These are phyloP conservation scores for Capsicum rhomboideum DNA, from an alignment of 257 asterid species.

Conservation along the genomic window DNA sequence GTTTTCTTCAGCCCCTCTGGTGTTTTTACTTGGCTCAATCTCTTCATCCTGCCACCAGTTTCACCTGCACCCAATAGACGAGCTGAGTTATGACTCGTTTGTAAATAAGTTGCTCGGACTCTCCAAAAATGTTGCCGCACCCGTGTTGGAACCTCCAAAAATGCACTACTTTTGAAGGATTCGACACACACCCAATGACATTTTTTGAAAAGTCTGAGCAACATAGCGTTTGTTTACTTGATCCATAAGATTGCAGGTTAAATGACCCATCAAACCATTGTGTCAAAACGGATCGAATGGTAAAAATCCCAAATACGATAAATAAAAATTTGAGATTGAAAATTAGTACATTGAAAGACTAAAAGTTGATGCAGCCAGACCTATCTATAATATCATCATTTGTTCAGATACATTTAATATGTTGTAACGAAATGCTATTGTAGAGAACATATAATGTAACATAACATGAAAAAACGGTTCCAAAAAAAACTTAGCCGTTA, in stretches of 20 bases:
- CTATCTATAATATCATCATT: not conserved
- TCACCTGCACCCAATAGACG: not conserved
- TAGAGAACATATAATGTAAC: not conserved
- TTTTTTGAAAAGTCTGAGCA: too few species aligned
- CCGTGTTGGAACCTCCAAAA: too few species aligned
- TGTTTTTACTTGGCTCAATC: not conserved
- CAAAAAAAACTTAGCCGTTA: too few species aligned
- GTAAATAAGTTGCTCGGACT: too few species aligned
- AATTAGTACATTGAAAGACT: not conserved
- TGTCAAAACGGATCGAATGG: not conserved
- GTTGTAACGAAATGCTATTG: not conserved
- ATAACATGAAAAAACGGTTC: too few species aligned
- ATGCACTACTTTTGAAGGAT: too few species aligned
- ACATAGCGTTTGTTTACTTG: not conserved
- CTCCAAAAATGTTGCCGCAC: too few species aligned
- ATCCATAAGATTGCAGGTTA: not conserved
- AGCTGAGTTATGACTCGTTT: not conserved
- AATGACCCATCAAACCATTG: not conserved
- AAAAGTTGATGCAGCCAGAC: not conserved
- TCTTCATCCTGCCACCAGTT: not conserved
- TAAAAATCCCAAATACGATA: not conserved
- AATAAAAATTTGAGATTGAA: not conserved
- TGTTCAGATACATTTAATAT: not conserved
- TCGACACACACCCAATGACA: too few species aligned
- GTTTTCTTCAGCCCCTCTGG: not conserved